Conservation (phyloP, 2,329 filamentous ascomycete genomes). For the Alternaria conjuncta region DNA sequence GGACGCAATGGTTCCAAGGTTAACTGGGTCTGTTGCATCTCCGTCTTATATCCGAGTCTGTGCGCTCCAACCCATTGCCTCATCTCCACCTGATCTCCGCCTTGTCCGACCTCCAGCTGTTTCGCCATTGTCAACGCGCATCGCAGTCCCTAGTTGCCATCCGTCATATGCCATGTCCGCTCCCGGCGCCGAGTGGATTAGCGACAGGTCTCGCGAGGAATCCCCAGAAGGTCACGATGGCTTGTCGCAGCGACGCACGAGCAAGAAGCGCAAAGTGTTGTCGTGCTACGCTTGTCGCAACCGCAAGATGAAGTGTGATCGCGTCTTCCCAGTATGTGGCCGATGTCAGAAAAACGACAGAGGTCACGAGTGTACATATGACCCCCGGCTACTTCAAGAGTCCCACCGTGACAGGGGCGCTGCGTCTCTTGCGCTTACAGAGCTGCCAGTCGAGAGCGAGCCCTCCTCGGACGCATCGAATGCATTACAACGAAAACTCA, state of each 20-base stretch:
- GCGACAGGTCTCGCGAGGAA: constrained; percentile 38
- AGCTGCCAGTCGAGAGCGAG: constrained; percentile 6
- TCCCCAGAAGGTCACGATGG: constrained; percentile 36
- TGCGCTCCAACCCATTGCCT: not conserved
- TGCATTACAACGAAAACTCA: constrained; percentile 35
- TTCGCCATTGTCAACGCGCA: constrained; percentile 1
- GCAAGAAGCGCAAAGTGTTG: constrained; percentile 54
- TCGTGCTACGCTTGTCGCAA: constrained; percentile 56
- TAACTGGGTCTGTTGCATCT: not conserved
- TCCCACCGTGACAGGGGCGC: constrained; percentile 29
- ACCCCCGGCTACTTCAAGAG: constrained; percentile 46
- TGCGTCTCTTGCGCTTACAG: constrained; percentile 6
- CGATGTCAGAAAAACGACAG: constrained; percentile 54
- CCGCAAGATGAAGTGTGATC: constrained; percentile 57
- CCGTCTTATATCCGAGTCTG: constrained; percentile 5
- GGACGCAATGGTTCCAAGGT: not conserved
- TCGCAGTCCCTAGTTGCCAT: not conserved
- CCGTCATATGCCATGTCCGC: constrained; percentile 32
- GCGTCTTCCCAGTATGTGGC: constrained; percentile 53
- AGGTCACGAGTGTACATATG: constrained; percentile 51
- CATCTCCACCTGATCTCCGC: constrained; percentile 19
- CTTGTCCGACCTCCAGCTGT: constrained; percentile 27
- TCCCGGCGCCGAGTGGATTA: constrained; percentile 25
- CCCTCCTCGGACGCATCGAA: constrained; percentile 18
- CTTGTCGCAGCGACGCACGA: constrained; percentile 48